These are phyloP conservation scores for Pyrenochaeta sp. DNA, from an alignment of 2,329 filamentous ascomycete species.

Conservation along the genomic window DNA sequence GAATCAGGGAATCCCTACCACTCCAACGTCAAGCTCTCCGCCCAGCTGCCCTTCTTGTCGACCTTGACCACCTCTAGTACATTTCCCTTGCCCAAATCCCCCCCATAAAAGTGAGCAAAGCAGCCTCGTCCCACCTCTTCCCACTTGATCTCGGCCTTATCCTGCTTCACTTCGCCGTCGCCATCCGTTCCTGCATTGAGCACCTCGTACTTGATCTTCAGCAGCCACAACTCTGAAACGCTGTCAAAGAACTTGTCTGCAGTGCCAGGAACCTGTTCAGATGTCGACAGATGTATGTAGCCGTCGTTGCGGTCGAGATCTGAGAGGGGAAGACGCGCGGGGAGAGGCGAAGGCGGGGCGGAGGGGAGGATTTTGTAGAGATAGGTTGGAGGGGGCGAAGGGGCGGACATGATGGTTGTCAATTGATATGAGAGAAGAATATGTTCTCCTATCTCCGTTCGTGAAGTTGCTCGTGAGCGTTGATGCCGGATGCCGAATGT, in stretches of 20 bases:
- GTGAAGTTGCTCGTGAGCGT: not conserved
- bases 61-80: slow-evolving; percentile 60
- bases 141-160: slow-evolving; percentile 59
- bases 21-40: slow-evolving; percentile 42
- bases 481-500: not conserved
- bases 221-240: slow-evolving; percentile 56
- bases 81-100: slow-evolving; percentile 63
- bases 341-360: slow-evolving; percentile 63
- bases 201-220: slow-evolving; percentile 63
- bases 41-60: slow-evolving; percentile 60
- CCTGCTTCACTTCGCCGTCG: slow-evolving; percentile 31
- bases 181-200: slow-evolving; percentile 44
- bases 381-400: slow-evolving; percentile 42
- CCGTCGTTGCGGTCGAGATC: slow-evolving; percentile 68
- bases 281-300: slow-evolving; percentile 69
- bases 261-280: slow-evolving; percentile 56
- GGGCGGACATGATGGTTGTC: slow-evolving; percentile 36
- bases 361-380: slow-evolving; percentile 69
- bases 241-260: slow-evolving; percentile 46
- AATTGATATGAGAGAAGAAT: not conserved
- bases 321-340: slow-evolving; percentile 64
- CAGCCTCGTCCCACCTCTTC: slow-evolving; percentile 58
- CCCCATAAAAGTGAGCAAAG: slow-evolving; percentile 68
- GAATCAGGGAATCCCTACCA: slow-evolving; percentile 33
- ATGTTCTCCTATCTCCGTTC: not conserved